These are phyloP conservation scores for Trametes villosa DNA, from an alignment of 768 basidiomycete species.

Conservation along the genomic window DNA sequence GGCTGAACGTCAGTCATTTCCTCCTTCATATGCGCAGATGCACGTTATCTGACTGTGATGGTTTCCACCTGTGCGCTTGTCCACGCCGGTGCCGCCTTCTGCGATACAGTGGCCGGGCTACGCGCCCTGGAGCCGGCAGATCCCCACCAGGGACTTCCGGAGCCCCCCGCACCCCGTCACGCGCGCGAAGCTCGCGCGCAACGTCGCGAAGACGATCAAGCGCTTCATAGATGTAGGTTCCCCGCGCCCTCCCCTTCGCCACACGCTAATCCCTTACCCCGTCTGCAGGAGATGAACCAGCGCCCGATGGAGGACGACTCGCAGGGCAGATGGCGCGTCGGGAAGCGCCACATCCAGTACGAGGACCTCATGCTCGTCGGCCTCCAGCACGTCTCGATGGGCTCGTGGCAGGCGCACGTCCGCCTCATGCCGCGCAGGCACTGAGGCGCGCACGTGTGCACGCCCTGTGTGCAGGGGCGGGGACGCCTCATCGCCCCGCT, in stretches of 20 bases:
- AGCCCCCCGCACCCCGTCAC: conserved; percentile 82
- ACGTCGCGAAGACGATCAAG: conserved; percentile 75
- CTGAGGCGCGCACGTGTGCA: not conserved
- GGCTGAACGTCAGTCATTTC: conserved; percentile 60
- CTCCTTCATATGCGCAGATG: not conserved
- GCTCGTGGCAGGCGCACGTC: conserved; percentile 82
- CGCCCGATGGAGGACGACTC: conserved; percentile 66
- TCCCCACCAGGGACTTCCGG: conserved; percentile 80
- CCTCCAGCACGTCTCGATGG: conserved; percentile 82
- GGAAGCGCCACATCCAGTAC: conserved; percentile 54
- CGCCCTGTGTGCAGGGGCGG: too few species aligned
- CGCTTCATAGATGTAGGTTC: conserved; percentile 64
- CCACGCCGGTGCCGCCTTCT: too few species aligned
- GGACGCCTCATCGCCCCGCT: too few species aligned
- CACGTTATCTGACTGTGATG: too few species aligned
- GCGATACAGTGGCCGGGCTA: conserved; percentile 76
- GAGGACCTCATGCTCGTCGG: conserved; percentile 77
- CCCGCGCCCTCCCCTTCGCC: not conserved
- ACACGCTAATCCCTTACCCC: not conserved
- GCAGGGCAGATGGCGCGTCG: conserved; percentile 67
- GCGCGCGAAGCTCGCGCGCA: conserved; percentile 74
- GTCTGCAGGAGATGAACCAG: conserved; percentile 54
- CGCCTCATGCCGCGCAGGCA: conserved; percentile 46
- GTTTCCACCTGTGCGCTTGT: too few species aligned
- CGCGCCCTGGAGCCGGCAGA: conserved; percentile 76